Conservation (phyloP, 176 grass and related monocot genomes). For the Triticum dicoccoides region DNA sequence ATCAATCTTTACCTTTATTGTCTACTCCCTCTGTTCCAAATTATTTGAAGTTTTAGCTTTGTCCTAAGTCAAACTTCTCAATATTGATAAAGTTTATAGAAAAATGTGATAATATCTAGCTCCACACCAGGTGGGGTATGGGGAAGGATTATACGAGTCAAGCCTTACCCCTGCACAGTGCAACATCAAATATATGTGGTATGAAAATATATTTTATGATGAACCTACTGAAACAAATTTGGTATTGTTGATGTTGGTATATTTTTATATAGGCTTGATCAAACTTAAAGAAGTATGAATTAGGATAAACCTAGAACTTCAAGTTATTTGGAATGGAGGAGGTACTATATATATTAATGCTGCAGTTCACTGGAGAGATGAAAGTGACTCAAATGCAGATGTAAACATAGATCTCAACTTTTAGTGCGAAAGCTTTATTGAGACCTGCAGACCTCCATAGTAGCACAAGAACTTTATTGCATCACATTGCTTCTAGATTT, state of each 20-base stretch:
- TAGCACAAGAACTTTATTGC: neutral
- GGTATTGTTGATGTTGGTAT: neutral
- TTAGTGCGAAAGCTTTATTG: neutral
- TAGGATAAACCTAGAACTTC: too few relatives aligned
- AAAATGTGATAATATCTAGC: too few relatives aligned
- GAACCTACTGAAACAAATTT: neutral
- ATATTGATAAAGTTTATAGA: too few relatives aligned
- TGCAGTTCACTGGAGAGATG: neutral
- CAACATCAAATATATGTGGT: neutral
- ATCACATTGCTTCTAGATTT: neutral
- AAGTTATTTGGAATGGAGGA: too few relatives aligned
- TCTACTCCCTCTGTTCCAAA: neutral
- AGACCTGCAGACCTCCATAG: neutral
- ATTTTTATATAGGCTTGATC: neutral
- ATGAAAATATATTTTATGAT: neutral
- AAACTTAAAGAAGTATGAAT: neutral
- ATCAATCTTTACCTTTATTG: neutral
- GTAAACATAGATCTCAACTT: neutral
- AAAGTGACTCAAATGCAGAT: neutral
- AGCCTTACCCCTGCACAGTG: too few relatives aligned
- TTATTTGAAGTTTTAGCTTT: conserved; percentile 41
- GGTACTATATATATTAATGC: neutral
- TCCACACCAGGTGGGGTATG: too few relatives aligned
- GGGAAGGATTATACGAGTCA: too few relatives aligned
- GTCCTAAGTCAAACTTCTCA: neutral